Percentiles rank a stretch among this genome's conserved stretches.
Conservation (phyloP, 2,329 filamentous ascomycete species). For the Aspergillus sp. region DNA sequence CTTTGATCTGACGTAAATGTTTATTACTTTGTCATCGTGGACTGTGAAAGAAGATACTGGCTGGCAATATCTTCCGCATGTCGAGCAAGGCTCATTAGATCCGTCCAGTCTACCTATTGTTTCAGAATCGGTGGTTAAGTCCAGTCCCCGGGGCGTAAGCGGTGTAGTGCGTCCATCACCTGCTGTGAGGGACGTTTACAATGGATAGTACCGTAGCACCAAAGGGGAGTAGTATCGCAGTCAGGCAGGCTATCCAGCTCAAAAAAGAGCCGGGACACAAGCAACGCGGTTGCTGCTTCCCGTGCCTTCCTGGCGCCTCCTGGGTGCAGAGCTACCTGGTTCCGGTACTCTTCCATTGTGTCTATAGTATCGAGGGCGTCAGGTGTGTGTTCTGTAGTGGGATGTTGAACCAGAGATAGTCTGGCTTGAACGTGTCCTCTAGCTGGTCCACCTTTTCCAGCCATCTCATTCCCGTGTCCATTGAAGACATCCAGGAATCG, state of each 20-base stretch:
- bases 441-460: constrained; percentile 6
- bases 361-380: constrained; percentile 9
- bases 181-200: constrained; percentile 10
- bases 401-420: constrained; percentile 11
- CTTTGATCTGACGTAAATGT: constrained; percentile 5
- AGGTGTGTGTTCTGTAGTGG: constrained; percentile 5
- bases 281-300: constrained; percentile 10
- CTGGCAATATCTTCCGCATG: constrained; percentile 5
- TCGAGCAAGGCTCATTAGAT: constrained; percentile 1
- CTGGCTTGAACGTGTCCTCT: constrained; percentile 1
- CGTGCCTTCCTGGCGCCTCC: constrained; percentile 11
- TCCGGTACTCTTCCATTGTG: constrained; percentile 14
- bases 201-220: constrained; percentile 8
- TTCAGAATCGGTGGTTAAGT: constrained; percentile 8
- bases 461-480: constrained; percentile 14
- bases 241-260: constrained; percentile 4
- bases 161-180: constrained; percentile 8
- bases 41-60: constrained; percentile 3
- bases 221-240: constrained; percentile 4
- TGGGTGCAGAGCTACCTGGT: constrained; percentile 9
- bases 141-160: constrained; percentile 11
- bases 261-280: constrained; percentile 14
- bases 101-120: constrained; percentile 2
- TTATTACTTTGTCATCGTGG: constrained; percentile 3
- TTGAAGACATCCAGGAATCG: constrained; percentile 15